Evolutionary conservation across 2,329 filamentous ascomycete species (phyloP).

Genomic region (Diatrype stigma): DNA sequence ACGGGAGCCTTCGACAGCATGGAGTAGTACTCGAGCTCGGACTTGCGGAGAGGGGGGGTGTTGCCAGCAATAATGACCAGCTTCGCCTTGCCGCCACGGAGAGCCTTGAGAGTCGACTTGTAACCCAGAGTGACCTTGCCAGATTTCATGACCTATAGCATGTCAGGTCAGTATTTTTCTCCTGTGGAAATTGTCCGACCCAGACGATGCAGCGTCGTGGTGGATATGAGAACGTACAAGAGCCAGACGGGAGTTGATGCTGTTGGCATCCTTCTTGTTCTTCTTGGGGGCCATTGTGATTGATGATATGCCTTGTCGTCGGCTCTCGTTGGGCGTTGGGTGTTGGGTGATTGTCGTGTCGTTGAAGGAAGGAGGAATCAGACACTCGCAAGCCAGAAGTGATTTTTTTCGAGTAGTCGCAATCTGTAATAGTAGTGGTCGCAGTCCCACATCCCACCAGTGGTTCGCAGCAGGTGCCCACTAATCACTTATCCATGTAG

Average conservation of each 20-base stretch:
- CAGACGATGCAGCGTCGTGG: slow-evolving; percentile 37
- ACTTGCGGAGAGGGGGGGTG: slow-evolving; percentile 96
- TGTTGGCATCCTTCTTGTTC: slow-evolving; percentile 87
- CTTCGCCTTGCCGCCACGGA: slow-evolving; percentile 97
- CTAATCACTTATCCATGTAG: not conserved
- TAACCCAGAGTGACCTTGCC: slow-evolving; percentile 85
- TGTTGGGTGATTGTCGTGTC: slow-evolving; percentile 11
- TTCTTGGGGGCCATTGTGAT: slow-evolving; percentile 65
- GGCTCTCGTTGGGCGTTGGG: slow-evolving; percentile 8
- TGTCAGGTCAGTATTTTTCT: too few relatives aligned
- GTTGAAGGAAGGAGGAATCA: slow-evolving; percentile 7
- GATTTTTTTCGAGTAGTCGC: too few relatives aligned
- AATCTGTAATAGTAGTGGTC: too few relatives aligned
- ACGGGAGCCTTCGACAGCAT: slow-evolving; percentile 93
- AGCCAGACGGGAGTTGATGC: slow-evolving; percentile 48
- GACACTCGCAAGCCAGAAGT: too few relatives aligned
- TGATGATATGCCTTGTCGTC: slow-evolving; percentile 31
- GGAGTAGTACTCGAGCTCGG: slow-evolving; percentile 91
- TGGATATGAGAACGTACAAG: slow-evolving; percentile 46
- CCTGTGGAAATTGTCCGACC: too few relatives aligned
- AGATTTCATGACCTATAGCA: slow-evolving; percentile 57
- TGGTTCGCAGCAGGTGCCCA: not conserved
- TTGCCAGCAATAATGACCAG: slow-evolving; percentile 92
- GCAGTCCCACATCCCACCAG: too few relatives aligned
- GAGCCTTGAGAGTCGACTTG: slow-evolving; percentile 83